Evolutionary conservation across 768 basidiomycete genomes (phyloP).

Genomic region (Tricholoma hemisulphureum): DNA sequence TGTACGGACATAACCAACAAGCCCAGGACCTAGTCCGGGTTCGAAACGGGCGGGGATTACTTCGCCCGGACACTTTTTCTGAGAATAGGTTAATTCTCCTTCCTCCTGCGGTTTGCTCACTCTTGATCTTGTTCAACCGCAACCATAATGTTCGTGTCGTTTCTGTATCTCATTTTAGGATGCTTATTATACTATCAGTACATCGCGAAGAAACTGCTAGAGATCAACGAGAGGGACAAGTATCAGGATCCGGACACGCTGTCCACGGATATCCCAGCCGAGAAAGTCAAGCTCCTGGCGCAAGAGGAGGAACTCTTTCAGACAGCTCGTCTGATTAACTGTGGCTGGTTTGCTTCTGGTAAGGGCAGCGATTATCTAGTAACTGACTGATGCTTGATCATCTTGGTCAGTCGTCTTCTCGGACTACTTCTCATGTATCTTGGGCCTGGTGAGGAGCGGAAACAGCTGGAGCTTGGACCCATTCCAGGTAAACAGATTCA

Average conservation of each 20-base stretch:
- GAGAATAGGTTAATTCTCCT: conserved; percentile 77
- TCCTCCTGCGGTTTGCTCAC: conserved; percentile 70
- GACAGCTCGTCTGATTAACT: conserved; percentile 74
- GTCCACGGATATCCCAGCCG: conserved; percentile 32
- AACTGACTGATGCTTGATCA: conserved; percentile 4
- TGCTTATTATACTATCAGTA: conserved; percentile 44
- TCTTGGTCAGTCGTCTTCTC: conserved; percentile 58
- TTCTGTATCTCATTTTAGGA: neutral
- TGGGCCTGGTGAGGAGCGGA: conserved; percentile 76
- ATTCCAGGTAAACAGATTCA: conserved; percentile 51
- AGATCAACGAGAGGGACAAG: conserved; percentile 75
- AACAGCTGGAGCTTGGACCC: conserved; percentile 76
- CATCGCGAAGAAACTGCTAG: conserved; percentile 72
- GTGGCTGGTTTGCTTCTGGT: conserved; percentile 72
- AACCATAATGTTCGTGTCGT: conserved; percentile 72
- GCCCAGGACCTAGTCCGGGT: conserved; percentile 57
- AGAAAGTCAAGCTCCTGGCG: conserved; percentile 35
- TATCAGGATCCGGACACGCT: conserved; percentile 57
- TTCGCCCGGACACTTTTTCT: conserved; percentile 72
- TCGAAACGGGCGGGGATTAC: conserved; percentile 61
- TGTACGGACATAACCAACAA: conserved; percentile 74
- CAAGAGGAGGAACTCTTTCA: conserved; percentile 86
- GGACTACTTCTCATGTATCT: conserved; percentile 78
- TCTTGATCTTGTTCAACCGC: conserved; percentile 87
- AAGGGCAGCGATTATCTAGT: conserved; percentile 9